These are phyloP conservation scores for Castanea sativa DNA, from an alignment of 306 rosid species.

Conservation along the genomic window DNA sequence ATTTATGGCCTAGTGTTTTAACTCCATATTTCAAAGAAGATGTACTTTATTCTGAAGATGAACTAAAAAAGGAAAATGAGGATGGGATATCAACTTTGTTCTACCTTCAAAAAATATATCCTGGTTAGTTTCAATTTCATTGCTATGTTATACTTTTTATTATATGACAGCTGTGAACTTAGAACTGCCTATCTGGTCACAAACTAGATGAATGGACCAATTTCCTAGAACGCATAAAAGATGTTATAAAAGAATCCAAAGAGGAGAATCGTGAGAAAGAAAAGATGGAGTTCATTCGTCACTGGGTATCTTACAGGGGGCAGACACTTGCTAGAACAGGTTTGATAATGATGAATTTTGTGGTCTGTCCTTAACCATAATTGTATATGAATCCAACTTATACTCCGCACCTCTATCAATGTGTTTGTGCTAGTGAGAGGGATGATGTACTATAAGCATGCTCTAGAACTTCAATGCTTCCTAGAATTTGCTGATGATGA, in stretches of 20 bases:
- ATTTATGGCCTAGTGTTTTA: conserved; percentile 66
- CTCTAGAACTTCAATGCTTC: conserved; percentile 65
- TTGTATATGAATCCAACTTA: conserved; percentile 15
- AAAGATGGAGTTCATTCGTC: conserved; percentile 41
- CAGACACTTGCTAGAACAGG: conserved; percentile 98
- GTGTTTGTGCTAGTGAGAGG: conserved; percentile 74
- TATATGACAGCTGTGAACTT: conserved; percentile 6
- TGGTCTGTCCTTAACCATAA: background rate
- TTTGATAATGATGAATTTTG: conserved; percentile 24
- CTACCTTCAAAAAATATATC: conserved; percentile 86
- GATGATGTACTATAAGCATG: conserved; percentile 88
- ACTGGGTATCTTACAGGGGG: conserved; percentile 94
- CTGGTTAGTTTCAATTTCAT: conserved; percentile 59
- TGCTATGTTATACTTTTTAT: conserved; percentile 4
- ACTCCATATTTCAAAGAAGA: conserved; percentile 92
- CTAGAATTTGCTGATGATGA: conserved; percentile 59
- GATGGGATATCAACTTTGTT: conserved; percentile 91
- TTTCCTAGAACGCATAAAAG: conserved; percentile 50
- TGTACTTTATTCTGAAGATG: conserved; percentile 72
- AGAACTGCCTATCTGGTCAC: conserved; percentile 19
- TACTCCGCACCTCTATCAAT: conserved; percentile 3
- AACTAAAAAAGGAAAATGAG: conserved; percentile 71
- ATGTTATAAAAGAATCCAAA: background rate
- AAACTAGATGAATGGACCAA: conserved; percentile 89
- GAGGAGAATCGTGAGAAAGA: conserved; percentile 12